Evolutionary conservation across 2,329 filamentous ascomycete genomes (phyloP).

Genomic region (Raffaelea albimanens): DNA sequence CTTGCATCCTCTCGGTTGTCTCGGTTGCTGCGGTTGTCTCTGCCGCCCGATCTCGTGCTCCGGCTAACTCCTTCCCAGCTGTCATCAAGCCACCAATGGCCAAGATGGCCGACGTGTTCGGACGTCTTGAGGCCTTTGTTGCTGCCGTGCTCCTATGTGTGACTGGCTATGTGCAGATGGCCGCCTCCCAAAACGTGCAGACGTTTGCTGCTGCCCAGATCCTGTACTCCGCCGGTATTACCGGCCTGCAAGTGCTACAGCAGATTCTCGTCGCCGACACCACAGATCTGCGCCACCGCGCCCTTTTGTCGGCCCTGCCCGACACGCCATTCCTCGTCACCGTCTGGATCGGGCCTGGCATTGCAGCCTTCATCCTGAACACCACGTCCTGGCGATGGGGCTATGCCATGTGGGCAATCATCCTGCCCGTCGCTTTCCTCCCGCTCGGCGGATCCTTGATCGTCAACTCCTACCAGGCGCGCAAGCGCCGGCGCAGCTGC

Average conservation of each 20-base stretch:
- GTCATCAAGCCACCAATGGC: conserved; percentile 53
- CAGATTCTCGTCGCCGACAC: conserved; percentile 59
- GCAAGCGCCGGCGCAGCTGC: conserved; percentile 22
- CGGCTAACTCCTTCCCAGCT: conserved; percentile 20
- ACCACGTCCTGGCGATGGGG: conserved; percentile 50
- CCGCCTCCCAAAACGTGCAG: conserved; percentile 42
- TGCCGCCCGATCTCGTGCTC: neutral
- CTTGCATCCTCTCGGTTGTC: no score
- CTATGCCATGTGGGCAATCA: conserved; percentile 52
- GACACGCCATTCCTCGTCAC: conserved; percentile 52
- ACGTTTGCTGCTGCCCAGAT: conserved; percentile 45
- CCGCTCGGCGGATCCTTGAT: conserved; percentile 44
- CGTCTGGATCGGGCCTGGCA: conserved; percentile 48
- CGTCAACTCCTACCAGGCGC: conserved; percentile 26
- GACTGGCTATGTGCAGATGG: conserved; percentile 48
- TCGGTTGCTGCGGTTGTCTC: no score
- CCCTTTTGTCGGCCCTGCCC: conserved; percentile 47
- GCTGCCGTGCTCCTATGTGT: conserved; percentile 44
- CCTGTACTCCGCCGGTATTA: conserved; percentile 47
- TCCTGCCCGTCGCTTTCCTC: conserved; percentile 46
- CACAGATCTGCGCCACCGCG: conserved; percentile 49
- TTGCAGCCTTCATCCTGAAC: conserved; percentile 37
- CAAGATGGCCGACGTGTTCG: conserved; percentile 53
- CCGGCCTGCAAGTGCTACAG: conserved; percentile 41
- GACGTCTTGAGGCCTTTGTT: conserved; percentile 48